Percentiles rank a stretch among this genome's conserved stretches.
These are phyloP conservation scores for Coelastrella sp. DNA, from an alignment of 139 green algal genomes.

Conservation along the genomic window DNA sequence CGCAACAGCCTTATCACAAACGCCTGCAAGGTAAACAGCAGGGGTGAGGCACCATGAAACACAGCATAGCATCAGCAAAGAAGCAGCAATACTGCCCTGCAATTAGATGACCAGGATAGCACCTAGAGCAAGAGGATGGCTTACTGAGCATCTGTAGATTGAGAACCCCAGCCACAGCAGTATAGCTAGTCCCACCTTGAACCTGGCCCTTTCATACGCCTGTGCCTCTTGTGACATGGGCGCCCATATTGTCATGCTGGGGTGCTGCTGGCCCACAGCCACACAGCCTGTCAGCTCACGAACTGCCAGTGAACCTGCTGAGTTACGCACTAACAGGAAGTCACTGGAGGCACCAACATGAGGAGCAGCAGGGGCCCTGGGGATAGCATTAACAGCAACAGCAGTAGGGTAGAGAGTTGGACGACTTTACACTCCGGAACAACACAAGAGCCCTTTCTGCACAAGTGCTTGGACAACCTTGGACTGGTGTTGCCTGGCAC, in stretches of 20 bases:
- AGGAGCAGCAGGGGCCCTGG: conserved; percentile 55
- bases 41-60: neutral
- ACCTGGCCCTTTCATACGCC: conserved; percentile 10
- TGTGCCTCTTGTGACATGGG: conserved; percentile 19
- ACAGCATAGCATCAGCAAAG: neutral
- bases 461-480: no score
- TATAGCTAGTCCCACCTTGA: conserved; percentile 48
- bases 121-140: no score
- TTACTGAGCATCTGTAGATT: no score
- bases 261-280: conserved; percentile 62
- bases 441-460: no score
- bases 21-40: neutral
- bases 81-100: neutral
- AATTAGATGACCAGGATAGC: no score
- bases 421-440: no score
- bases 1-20: conserved; percentile 22
- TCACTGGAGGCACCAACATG: conserved; percentile 53
- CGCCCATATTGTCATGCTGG: conserved; percentile 32
- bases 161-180: no score
- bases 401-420: no score
- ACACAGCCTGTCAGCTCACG: conserved; percentile 53
- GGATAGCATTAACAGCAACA: neutral
- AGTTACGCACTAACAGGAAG: conserved; percentile 62
- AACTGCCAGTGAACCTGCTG: conserved; percentile 51
- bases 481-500: no score